phyloP scores from a whole-genome alignment of 805 yeast species.

The Nakazawaea ernobii region DNA sequence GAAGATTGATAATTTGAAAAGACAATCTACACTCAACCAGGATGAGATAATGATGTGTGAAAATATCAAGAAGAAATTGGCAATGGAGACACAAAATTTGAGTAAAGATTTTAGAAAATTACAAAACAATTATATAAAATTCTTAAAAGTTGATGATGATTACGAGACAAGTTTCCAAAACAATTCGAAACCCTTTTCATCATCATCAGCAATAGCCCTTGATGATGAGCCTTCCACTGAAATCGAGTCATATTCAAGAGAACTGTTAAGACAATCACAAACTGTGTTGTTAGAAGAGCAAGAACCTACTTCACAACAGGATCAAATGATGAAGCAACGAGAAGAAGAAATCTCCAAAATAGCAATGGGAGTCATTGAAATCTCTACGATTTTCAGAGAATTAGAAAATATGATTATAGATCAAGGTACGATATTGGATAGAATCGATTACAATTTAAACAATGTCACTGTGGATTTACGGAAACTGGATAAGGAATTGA shows the following conservation, averaged over 20 bases:
- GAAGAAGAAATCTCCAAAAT: slow-evolving; percentile 86
- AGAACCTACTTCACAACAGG: slow-evolving; percentile 27
- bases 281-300: slow-evolving; percentile 19
- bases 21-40: slow-evolving; percentile 18
- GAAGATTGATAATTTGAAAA: slow-evolving; percentile 44
- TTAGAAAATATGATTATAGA: slow-evolving; percentile 89
- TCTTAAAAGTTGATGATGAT: slow-evolving; percentile 69
- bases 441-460: slow-evolving; percentile 88
- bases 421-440: slow-evolving; percentile 89
- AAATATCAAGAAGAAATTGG: slow-evolving; percentile 80
- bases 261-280: slow-evolving; percentile 46
- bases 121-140: slow-evolving; percentile 85
- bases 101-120: slow-evolving; percentile 77
- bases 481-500: slow-evolving; percentile 71
- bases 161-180: slow-evolving; percentile 29
- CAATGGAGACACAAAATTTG: slow-evolving; percentile 73
- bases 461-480: slow-evolving; percentile 73
- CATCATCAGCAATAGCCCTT: slow-evolving; percentile 14
- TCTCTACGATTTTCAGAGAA: slow-evolving; percentile 88
- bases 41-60: slow-evolving; percentile 62
- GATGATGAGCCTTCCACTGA: slow-evolving; percentile 29
- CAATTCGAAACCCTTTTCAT: background rate
- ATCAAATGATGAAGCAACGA: slow-evolving; percentile 53
- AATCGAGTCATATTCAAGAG: slow-evolving; percentile 47
- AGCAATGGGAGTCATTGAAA: slow-evolving; percentile 92